Base-by-base conservation (phyloP, 2,329 filamentous ascomycete species). In the Apiospora saccharicola region DNA sequence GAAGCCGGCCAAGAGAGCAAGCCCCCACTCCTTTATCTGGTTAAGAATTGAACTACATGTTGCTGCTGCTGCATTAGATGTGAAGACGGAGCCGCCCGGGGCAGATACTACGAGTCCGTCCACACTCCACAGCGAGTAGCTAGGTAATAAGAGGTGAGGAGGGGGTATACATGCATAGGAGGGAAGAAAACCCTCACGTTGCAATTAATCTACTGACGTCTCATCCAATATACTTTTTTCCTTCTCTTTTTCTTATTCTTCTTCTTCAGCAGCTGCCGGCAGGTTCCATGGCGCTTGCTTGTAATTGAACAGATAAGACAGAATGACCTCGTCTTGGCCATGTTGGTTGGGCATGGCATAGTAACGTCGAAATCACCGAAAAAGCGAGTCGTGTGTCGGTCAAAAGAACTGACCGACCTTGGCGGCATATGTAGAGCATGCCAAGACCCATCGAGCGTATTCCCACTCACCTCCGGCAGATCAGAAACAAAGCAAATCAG, bases 331-430 rank as follows among this genome's bases (percentile, higher is more conserved):
- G 37, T 61, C 53, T 61, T 61, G 53, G 53, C 53, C 53, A 22
- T 61, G 30, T 37, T 61, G 53, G 53, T 22, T 12, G 34, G 57
- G 34, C 57, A 64, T 64, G 30, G 19, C 12, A 22, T n/a, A 41
- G 57, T 14, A 57, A 57, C 51, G 51, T 57, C n/a, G 57, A 34
- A n/a, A 64, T 41, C 34, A n/a, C 34, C 19, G 34, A 64, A 22
- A 4, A 10, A 14, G 34, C 57, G 57, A 64, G 57, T 64, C 57
- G 57, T 64, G 57, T 41, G 57, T 64, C 57, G 57, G 57, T 41
- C 57, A 41, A 34, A 34, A 41, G 19, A 19, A 37, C 30, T 64
- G 12, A 4, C 34, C 57, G 3, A 24, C 30, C 57, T 41, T 64
- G 34, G 57, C 57, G 57, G 57, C 57, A 64, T 41, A 22, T n/a